phyloP scores from a whole-genome alignment of 345 rosid genomes.

The Populus simonii region DNA sequence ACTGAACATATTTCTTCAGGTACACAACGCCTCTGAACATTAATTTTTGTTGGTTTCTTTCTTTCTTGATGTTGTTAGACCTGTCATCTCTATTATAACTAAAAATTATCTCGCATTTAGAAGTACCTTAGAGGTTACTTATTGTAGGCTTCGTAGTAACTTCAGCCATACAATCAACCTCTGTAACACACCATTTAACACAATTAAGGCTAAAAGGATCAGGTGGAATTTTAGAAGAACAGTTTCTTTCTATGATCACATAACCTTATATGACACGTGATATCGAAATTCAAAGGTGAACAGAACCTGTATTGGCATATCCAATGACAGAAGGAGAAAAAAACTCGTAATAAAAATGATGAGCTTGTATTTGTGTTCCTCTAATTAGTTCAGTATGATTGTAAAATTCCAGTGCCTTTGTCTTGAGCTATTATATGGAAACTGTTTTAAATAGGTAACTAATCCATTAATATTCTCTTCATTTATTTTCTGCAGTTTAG shows the following conservation, averaged over 20 bases:
- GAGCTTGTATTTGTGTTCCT: not conserved
- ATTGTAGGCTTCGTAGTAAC: not conserved
- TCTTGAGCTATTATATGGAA: not conserved
- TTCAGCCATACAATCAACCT: not conserved
- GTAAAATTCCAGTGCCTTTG: not conserved
- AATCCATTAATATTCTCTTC: not conserved
- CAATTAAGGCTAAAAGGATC: not conserved
- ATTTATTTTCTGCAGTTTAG: slow-evolving; percentile 58
- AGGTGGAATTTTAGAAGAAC: not conserved
- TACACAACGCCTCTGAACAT: slow-evolving; percentile 16
- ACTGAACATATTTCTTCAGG: slow-evolving; percentile 82
- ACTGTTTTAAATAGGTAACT: not conserved
- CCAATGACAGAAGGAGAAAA: not conserved
- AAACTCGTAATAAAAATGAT: not conserved
- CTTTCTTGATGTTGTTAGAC: not conserved
- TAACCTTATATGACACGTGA: not conserved
- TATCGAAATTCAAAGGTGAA: not conserved
- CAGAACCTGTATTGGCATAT: not conserved
- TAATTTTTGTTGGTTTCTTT: slow-evolving; percentile 2
- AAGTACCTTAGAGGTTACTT: not conserved
- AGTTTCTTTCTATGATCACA: not conserved
- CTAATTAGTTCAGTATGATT: not conserved
- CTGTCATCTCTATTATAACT: not conserved
- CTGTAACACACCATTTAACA: not conserved
- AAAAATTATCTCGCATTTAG: not conserved